Evolutionary conservation across 208 protist species (phyloP), one percentile per base, ranked within the genome.

Genomic region (Borovskyia barvae): DNA sequence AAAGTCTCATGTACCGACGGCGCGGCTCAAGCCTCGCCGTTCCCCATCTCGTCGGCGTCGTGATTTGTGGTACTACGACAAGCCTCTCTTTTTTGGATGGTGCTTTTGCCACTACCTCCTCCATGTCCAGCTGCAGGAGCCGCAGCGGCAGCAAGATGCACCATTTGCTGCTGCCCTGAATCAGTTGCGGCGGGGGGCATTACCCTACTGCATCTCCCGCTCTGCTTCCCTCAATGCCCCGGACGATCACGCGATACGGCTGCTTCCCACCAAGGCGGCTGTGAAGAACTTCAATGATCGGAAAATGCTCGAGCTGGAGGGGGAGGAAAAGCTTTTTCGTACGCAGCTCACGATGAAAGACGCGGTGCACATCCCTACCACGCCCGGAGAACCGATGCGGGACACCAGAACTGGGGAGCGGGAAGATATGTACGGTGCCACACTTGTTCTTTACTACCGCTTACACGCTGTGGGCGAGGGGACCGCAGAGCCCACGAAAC

Each of bases 251-350:
- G 89, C 89, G 0, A 73, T 95, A 57, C 85, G 75, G n/a, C 65
- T 95, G 9, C 83, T 90, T 54, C 71, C 85, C 0, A 85, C 72
- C 7, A 83, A 78, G 53, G 52, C 69, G 7, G 68, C 72, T 0
- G 89, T 91, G 36, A 70, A 62, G 28, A 80, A 75, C 52, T 89
- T 72, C 75, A 92, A 95, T 45, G 76, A 75, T 19, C n/a, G 20
- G 5, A 82, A 77, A 25, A 81, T 95, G 77, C 55, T 91, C n/a
- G 59, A 79, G 51, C 64, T 95, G 20, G 33, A 50, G 11, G 88
- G 85, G 2, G 65, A 73, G 36, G 59, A 63, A 19, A 41, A 50
- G 0, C 25, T 51, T n/a, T 93, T 93, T 50, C 67, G 40, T 9
- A 91, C 69, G 46, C 52, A 83, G 8, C 22, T 93, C 1, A 43